These are phyloP conservation scores for Lasiodiplodia hormozganensis DNA, from an alignment of 2,329 filamentous ascomycete species.

Conservation along the genomic window DNA sequence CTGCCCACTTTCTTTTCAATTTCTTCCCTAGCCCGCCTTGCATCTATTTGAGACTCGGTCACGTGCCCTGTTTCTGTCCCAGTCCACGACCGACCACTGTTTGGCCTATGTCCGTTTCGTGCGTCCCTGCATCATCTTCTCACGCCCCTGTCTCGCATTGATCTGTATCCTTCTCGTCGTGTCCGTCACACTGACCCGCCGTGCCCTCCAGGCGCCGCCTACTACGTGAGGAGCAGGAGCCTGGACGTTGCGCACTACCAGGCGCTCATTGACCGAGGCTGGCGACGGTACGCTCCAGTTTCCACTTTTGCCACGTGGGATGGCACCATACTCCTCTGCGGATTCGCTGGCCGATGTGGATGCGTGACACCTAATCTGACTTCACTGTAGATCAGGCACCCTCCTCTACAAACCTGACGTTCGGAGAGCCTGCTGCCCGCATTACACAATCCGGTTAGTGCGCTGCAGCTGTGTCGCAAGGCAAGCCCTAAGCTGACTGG, in stretches of 20 bases:
- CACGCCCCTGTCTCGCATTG: background rate
- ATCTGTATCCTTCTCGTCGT: background rate
- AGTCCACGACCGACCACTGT: constrained; percentile 6
- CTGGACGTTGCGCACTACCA: constrained; percentile 74
- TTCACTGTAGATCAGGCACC: constrained; percentile 54
- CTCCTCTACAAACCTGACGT: constrained; percentile 82
- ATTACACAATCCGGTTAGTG: constrained; percentile 75
- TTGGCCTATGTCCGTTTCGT: background rate
- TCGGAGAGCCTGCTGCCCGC: constrained; percentile 83
- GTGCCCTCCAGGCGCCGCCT: constrained; percentile 68
- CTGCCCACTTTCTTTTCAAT: constrained; percentile 21
- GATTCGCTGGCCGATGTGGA: constrained; percentile 9
- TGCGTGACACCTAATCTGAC: constrained; percentile 19
- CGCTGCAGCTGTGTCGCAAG: constrained; percentile 1
- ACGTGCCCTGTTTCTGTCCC: constrained; percentile 22
- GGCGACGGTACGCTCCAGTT: constrained; percentile 69
- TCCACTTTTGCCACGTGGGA: constrained; percentile 28
- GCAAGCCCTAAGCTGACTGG: constrained; percentile 10
- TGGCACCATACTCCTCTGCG: background rate
- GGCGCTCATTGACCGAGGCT: constrained; percentile 73
- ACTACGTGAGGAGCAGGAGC: constrained; percentile 69
- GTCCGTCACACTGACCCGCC: background rate
- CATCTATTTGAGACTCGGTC: constrained; percentile 2
- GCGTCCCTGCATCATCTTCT: constrained; percentile 7
- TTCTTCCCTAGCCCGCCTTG: background rate